Evolutionary conservation across 1,284 basidiomycete genomes (phyloP).

Genomic region (Ganoderma boninense): DNA sequence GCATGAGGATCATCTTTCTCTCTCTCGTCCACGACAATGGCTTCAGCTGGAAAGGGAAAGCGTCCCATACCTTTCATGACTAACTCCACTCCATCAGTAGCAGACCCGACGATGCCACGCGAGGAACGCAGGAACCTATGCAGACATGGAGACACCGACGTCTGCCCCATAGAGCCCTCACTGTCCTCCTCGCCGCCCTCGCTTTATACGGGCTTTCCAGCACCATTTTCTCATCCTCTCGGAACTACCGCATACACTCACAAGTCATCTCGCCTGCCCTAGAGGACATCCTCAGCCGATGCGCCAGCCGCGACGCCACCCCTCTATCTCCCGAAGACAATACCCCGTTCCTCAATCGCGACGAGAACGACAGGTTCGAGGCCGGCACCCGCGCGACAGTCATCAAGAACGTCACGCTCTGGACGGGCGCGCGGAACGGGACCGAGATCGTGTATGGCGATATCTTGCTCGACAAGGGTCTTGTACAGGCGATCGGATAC

Average conservation of each 20-base stretch:
- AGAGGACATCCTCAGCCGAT: constrained; percentile 53
- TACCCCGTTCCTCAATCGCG: constrained; percentile 56
- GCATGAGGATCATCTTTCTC: not conserved
- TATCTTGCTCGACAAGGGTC: constrained; percentile 64
- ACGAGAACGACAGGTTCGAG: constrained; percentile 77
- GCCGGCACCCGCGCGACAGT: constrained; percentile 69
- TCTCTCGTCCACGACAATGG: constrained; percentile 12
- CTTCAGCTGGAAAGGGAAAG: constrained; percentile 6
- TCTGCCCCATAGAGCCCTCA: constrained; percentile 26
- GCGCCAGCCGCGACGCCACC: constrained; percentile 50
- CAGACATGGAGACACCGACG: constrained; percentile 6
- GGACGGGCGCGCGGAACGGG: constrained; percentile 78
- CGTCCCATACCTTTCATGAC: not conserved
- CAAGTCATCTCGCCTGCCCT: constrained; percentile 50
- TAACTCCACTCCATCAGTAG: not conserved
- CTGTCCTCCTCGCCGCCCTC: constrained; percentile 30
- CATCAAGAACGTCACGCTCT: constrained; percentile 83
- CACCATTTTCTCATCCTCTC: constrained; percentile 21
- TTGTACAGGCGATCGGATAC: constrained; percentile 65
- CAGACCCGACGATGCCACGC: constrained; percentile 2
- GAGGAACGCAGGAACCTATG: not conserved
- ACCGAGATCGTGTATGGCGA: constrained; percentile 71
- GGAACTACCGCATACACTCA: constrained; percentile 33
- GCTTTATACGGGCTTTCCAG: constrained; percentile 32
- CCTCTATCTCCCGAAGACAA: constrained; percentile 55